Percentiles rank a stretch among this genome's conserved stretches.
These are phyloP conservation scores for Eucalyptus cloeziana DNA, from an alignment of 345 rosid species.

Conservation along the genomic window DNA sequence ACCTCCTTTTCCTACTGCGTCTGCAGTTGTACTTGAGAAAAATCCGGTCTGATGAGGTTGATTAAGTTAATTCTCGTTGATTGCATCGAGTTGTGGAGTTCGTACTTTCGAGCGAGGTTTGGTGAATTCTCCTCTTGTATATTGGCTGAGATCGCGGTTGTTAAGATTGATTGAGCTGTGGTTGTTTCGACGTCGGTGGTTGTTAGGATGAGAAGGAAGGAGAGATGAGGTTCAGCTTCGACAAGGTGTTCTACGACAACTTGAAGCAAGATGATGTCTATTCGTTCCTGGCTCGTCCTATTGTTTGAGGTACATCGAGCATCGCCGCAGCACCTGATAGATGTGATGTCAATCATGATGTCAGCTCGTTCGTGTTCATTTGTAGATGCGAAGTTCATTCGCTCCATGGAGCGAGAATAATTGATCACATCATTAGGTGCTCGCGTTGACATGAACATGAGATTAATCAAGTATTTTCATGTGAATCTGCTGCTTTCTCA, in stretches of 20 bases:
- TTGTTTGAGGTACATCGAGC: conserved; percentile 40
- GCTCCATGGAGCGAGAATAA: background rate
- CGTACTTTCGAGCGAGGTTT: too few relatives aligned
- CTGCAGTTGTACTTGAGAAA: background rate
- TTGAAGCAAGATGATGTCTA: conserved; percentile 64
- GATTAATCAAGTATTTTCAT: too few relatives aligned
- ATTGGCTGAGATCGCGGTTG: background rate
- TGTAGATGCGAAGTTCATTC: background rate
- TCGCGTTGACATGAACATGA: background rate
- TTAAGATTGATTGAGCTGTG: background rate
- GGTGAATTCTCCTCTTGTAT: too few relatives aligned
- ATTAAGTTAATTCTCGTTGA: too few relatives aligned
- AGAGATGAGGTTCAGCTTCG: conserved; percentile 49
- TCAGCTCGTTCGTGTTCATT: too few relatives aligned
- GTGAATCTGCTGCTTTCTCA: too few relatives aligned
- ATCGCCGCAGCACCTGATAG: too few relatives aligned
- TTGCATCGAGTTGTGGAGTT: too few relatives aligned
- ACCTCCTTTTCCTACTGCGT: too few relatives aligned
- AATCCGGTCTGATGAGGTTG: background rate
- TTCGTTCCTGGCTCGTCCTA: conserved; percentile 65
- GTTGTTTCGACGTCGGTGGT: background rate
- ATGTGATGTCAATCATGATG: too few relatives aligned
- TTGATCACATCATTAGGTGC: background rate
- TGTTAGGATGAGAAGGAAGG: conserved; percentile 75
- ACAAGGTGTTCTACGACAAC: conserved; percentile 51